Evolutionary conservation across 176 grass and related monocot species (phyloP).

Genomic region (Zoysia pacifica): DNA sequence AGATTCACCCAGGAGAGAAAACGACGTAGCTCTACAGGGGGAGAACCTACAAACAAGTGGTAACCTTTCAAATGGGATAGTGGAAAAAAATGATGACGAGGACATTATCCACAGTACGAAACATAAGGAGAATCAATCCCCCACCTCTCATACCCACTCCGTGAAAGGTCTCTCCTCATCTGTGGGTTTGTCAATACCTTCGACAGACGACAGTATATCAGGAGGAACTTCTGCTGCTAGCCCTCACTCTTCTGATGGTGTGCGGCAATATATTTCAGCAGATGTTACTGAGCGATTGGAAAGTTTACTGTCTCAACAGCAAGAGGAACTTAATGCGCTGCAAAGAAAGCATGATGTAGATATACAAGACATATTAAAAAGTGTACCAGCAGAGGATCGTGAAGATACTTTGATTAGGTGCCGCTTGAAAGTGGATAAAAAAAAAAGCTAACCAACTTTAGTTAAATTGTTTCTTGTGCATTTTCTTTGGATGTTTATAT

Average conservation of each 20-base stretch:
- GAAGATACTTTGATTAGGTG: slow-evolving; percentile 51
- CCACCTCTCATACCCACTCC: background rate
- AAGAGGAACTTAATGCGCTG: slow-evolving; percentile 45
- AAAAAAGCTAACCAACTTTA: slow-evolving; percentile 17
- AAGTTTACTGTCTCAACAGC: slow-evolving; percentile 44
- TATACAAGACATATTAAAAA: slow-evolving; percentile 43
- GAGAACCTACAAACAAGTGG: slow-evolving; percentile 12
- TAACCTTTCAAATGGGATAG: slow-evolving; percentile 33
- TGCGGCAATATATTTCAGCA: background rate
- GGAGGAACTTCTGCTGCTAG: slow-evolving; percentile 14
- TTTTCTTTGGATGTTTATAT: slow-evolving; percentile 1
- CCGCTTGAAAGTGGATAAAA: slow-evolving; percentile 42
- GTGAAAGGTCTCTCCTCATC: background rate
- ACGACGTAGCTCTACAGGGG: slow-evolving; percentile 18
- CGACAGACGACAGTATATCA: background rate
- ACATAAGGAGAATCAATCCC: background rate
- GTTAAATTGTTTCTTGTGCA: slow-evolving; percentile 10
- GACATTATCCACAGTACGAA: background rate
- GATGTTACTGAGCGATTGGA: slow-evolving; percentile 35
- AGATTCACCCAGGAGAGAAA: slow-evolving; percentile 54
- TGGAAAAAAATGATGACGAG: slow-evolving; percentile 10
- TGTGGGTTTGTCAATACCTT: background rate
- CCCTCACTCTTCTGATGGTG: slow-evolving; percentile 1
- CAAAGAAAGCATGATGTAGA: slow-evolving; percentile 48
- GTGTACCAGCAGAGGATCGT: slow-evolving; percentile 37